Conservation (phyloP, 805 yeast genomes). For the Jamesozyma gamospora region DNA sequence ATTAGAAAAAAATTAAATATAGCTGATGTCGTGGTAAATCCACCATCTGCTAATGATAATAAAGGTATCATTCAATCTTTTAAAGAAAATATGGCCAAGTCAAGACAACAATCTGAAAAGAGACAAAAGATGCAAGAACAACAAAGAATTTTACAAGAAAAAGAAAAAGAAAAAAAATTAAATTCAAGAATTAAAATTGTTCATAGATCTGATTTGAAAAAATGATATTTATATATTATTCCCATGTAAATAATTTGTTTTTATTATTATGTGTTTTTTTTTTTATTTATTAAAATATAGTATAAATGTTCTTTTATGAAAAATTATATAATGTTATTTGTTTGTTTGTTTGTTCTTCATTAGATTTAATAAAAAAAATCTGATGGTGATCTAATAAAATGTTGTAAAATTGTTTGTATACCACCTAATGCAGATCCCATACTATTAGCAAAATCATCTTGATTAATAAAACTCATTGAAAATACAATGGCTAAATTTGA, state of each 20-base stretch:
- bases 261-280: background rate
- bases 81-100: conserved; percentile 32
- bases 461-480: conserved; percentile 49
- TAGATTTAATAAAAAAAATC: conserved; percentile 17
- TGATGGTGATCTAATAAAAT: conserved; percentile 36
- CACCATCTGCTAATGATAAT: conserved; percentile 23
- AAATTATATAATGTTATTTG: too few species aligned
- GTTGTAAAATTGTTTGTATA: conserved; percentile 42
- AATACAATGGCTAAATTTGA: conserved; percentile 87
- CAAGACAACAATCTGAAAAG: conserved; percentile 32
- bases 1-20: conserved; percentile 51
- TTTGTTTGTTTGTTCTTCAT: too few species aligned
- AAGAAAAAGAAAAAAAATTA: conserved; percentile 25
- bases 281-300: too few species aligned
- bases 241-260: too few species aligned
- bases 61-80: conserved; percentile 32
- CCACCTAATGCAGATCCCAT: conserved; percentile 45
- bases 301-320: too few species aligned
- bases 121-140: conserved; percentile 30
- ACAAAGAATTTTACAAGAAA: conserved; percentile 26
- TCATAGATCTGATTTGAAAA: conserved; percentile 18
- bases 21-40: conserved; percentile 52
- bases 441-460: conserved; percentile 33
- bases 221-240: conserved; percentile 1
- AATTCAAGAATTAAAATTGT: conserved; percentile 24